These are phyloP conservation scores for Biscogniauxia mediterranea DNA, from an alignment of 2,329 filamentous ascomycete genomes.

Conservation along the genomic window DNA sequence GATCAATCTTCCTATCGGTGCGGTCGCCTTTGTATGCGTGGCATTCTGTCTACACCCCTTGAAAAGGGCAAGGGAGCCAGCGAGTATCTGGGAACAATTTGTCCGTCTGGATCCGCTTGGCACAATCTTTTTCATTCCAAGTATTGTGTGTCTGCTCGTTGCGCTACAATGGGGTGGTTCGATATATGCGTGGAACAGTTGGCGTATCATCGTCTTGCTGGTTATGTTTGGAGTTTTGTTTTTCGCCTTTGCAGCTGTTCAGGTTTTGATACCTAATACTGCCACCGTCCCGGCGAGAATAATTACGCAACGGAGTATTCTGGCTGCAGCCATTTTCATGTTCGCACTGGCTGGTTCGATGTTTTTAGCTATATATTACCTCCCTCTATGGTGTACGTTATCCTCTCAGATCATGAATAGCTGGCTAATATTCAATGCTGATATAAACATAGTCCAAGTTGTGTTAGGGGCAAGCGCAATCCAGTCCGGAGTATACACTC, in stretches of 20 bases:
- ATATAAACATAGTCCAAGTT: conserved; percentile 17
- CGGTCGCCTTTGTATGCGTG: conserved; percentile 44
- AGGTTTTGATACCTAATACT: conserved; percentile 33
- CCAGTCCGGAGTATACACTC: conserved; percentile 36
- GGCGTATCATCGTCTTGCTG: conserved; percentile 42
- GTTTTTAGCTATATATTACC: conserved; percentile 32
- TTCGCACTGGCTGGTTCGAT: conserved; percentile 34
- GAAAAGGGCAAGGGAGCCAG: too few species aligned
- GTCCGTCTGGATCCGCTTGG: too few species aligned
- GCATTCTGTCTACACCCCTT: conserved; percentile 45
- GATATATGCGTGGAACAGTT: conserved; percentile 44
- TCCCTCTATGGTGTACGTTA: conserved; percentile 24
- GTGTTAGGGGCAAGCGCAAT: conserved; percentile 35
- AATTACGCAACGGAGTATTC: conserved; percentile 35
- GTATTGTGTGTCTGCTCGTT: not conserved
- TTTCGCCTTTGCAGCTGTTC: conserved; percentile 32
- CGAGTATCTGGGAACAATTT: too few species aligned
- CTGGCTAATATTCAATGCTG: too few species aligned
- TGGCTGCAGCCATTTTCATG: conserved; percentile 26
- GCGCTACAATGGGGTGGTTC: conserved; percentile 36
- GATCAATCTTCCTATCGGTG: conserved; percentile 55
- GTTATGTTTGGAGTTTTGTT: conserved; percentile 38
- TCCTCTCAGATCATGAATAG: too few species aligned
- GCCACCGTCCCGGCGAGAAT: conserved; percentile 41
- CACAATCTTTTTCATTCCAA: not conserved